A percentile compares a stretch with the other conserved stretches of the same genome.
Evolutionary conservation across 164 flowering plant species (phyloP).

Genomic region (Cinnamomum chago): DNA sequence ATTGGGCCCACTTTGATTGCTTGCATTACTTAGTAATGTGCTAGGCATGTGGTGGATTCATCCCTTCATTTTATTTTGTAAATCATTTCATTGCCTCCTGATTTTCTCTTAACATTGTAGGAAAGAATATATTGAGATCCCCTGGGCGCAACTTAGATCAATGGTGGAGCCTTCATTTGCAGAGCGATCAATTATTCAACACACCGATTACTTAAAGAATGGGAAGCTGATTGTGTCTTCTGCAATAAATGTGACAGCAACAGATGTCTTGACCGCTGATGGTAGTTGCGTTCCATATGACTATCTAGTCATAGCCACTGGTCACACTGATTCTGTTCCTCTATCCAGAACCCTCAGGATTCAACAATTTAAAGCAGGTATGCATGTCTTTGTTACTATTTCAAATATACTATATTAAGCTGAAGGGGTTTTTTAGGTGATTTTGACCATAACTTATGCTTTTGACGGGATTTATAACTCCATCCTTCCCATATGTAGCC

Average conservation of each 20-base stretch:
- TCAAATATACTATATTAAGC: too few species aligned
- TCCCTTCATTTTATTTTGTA: not conserved
- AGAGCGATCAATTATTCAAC: slow-evolving; percentile 62
- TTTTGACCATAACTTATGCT: too few species aligned
- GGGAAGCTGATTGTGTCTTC: slow-evolving; percentile 44
- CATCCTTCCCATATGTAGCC: too few species aligned
- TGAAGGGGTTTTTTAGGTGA: too few species aligned
- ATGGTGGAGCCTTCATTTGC: slow-evolving; percentile 89
- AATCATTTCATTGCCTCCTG: not conserved
- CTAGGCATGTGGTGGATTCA: not conserved
- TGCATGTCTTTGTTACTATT: not conserved
- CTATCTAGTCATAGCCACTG: slow-evolving; percentile 85
- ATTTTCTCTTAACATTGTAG: slow-evolving; percentile 27
- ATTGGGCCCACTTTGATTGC: not conserved
- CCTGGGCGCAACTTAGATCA: slow-evolving; percentile 81
- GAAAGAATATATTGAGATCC: slow-evolving; percentile 86
- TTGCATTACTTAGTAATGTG: not conserved
- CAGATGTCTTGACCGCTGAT: slow-evolving; percentile 58
- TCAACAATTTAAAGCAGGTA: slow-evolving; percentile 51
- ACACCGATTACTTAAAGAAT: slow-evolving; percentile 60
- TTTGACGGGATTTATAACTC: too few species aligned
- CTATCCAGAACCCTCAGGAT: slow-evolving; percentile 48
- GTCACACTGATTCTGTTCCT: slow-evolving; percentile 53
- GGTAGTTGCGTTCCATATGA: slow-evolving; percentile 55
- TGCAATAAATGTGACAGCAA: slow-evolving; percentile 43